Conservation (phyloP, 257 asterid species). For the Solanum peruvianum region DNA sequence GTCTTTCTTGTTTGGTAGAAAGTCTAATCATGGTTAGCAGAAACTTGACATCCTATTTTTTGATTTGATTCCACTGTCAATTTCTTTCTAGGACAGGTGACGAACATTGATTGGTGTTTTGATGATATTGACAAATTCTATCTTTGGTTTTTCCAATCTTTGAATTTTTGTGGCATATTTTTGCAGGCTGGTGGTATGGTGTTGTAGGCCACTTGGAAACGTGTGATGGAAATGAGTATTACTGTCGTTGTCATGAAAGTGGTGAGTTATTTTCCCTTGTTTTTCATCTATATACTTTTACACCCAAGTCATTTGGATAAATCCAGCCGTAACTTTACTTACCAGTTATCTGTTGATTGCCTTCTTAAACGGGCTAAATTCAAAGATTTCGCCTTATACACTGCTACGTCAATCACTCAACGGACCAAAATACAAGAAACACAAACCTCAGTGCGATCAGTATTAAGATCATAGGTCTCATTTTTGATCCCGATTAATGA, state of each 20-base stretch:
- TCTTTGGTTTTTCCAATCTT: not conserved
- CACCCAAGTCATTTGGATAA: not conserved
- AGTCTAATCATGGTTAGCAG: slow-evolving; percentile 1
- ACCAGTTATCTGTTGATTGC: not conserved
- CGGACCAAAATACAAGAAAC: not conserved
- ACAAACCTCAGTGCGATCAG: not conserved
- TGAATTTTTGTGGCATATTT: slow-evolving; percentile 13
- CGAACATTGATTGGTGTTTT: not conserved
- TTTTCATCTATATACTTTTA: not conserved
- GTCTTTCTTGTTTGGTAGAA: slow-evolving; percentile 17
- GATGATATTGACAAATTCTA: slow-evolving; percentile 17
- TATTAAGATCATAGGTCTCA: not conserved
- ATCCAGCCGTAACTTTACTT: not conserved
- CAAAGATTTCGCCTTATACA: not conserved
- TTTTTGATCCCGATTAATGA: not conserved
- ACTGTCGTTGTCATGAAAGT: slow-evolving; percentile 63
- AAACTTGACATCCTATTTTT: not conserved
- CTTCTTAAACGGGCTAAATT: not conserved
- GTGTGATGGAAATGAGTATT: slow-evolving; percentile 50
- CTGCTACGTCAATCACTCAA: not conserved
- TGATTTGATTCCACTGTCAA: not conserved
- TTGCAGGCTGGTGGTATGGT: slow-evolving; percentile 96
- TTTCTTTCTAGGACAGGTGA: not conserved
- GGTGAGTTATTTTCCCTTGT: slow-evolving; percentile 43
- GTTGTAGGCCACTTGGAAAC: slow-evolving; percentile 87